phyloP scores from a whole-genome alignment of 345 rosid species.

The Pistacia atlantica region DNA sequence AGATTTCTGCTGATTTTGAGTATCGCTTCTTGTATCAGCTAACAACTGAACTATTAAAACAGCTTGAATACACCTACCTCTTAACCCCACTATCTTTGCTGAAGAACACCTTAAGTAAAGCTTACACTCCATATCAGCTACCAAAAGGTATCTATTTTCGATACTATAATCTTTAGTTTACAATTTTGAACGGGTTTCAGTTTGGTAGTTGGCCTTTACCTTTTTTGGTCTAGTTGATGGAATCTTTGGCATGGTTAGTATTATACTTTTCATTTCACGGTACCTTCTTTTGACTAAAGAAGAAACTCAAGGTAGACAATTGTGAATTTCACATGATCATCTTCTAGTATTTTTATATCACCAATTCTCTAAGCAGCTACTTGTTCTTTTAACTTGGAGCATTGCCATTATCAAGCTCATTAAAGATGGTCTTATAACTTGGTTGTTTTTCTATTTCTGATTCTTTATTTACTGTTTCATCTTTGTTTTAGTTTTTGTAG shows the following conservation, averaged over 20 bases:
- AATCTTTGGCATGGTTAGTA: slow-evolving; percentile 19
- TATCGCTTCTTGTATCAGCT: neutral
- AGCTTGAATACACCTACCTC: slow-evolving; percentile 1
- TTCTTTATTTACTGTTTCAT: neutral
- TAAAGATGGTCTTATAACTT: neutral
- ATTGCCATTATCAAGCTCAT: neutral
- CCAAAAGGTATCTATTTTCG: slow-evolving; percentile 24
- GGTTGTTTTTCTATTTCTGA: neutral
- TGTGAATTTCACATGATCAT: neutral
- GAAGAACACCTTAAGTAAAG: neutral
- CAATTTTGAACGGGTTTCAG: slow-evolving; percentile 14
- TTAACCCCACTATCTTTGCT: slow-evolving; percentile 9
- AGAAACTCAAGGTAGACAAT: slow-evolving; percentile 15
- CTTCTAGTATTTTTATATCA: slow-evolving; percentile 5
- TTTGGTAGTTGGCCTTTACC: slow-evolving; percentile 28
- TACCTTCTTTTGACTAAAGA: slow-evolving; percentile 8
- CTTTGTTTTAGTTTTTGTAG: neutral
- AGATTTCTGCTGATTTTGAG: slow-evolving; percentile 9
- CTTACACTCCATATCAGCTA: slow-evolving; percentile 25
- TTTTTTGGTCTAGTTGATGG: slow-evolving; percentile 10
- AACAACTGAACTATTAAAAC: neutral
- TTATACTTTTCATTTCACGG: slow-evolving; percentile 2
- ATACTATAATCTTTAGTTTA: slow-evolving; percentile 6
- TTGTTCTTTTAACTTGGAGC: neutral
- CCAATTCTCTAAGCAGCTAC: neutral